Percentiles rank a stretch among this genome's conserved stretches.
These are phyloP conservation scores for Pythium chondricola DNA, from an alignment of 352 stramenopile species.

Conservation along the genomic window DNA sequence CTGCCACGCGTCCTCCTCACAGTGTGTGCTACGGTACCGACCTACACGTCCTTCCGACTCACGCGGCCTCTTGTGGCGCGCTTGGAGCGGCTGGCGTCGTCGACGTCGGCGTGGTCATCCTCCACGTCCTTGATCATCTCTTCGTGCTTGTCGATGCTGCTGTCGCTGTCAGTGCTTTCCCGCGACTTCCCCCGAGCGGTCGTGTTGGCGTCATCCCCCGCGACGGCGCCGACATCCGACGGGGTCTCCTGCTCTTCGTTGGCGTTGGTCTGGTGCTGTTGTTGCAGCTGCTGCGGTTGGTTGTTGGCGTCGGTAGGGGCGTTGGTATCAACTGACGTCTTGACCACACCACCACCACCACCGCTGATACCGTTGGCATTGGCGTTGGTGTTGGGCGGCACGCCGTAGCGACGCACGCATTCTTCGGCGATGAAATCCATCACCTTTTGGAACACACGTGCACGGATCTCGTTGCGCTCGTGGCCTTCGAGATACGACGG, in stretches of 20 bases:
- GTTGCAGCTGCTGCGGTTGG: not conserved
- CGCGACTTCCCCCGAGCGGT: too few species aligned
- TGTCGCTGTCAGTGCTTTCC: constrained; percentile 1
- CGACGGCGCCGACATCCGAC: too few species aligned
- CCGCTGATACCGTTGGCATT: constrained; percentile 1
- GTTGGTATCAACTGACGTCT: too few species aligned
- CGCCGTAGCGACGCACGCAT: constrained; percentile 46
- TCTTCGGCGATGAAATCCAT: constrained; percentile 81
- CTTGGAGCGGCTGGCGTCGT: constrained; percentile 8
- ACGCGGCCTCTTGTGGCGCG: constrained; percentile 8
- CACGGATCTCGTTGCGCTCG: constrained; percentile 67
- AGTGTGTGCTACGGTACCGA: too few species aligned
- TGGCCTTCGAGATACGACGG: constrained; percentile 69
- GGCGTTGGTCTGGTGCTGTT: not conserved
- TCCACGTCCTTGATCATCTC: constrained; percentile 5
- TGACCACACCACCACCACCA: too few species aligned
- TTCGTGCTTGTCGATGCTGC: constrained; percentile 1
- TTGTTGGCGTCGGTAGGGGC: not conserved
- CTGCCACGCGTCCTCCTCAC: too few species aligned
- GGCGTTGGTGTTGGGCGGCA: not conserved
- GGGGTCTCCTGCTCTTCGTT: too few species aligned
- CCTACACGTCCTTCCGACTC: constrained; percentile 10
- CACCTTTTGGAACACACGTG: constrained; percentile 78
- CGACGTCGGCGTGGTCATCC: constrained; percentile 11
- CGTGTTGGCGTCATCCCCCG: too few species aligned